Evolutionary conservation across 495 filamentous ascomycete species (phyloP).

Genomic region (Darksidea phi): DNA sequence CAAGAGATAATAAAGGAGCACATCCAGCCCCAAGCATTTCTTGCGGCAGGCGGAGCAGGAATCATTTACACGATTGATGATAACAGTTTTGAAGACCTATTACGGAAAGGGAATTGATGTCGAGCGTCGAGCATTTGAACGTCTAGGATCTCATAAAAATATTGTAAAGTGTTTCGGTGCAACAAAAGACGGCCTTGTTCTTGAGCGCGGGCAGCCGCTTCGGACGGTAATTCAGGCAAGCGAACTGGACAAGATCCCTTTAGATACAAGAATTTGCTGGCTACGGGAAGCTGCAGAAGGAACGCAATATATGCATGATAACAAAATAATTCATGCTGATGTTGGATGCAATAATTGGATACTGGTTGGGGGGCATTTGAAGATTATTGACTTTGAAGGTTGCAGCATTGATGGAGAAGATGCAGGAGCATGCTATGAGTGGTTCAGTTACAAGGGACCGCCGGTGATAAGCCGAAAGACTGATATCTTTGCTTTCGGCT

Average conservation of each 20-base stretch:
- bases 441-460: not conserved
- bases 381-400: constrained; percentile 19
- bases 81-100: constrained; percentile 7
- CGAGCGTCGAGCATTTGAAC: constrained; percentile 13
- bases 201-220: constrained; percentile 8
- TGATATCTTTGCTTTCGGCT: too few species aligned
- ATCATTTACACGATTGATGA: constrained; percentile 12
- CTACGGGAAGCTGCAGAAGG: constrained; percentile 9
- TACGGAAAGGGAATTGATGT: constrained; percentile 1
- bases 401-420: constrained; percentile 17
- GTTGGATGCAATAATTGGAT: constrained; percentile 9
- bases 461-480: not conserved
- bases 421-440: constrained; percentile 4
- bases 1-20: not conserved
- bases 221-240: constrained; percentile 6
- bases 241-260: constrained; percentile 4
- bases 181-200: not conserved
- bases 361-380: constrained; percentile 5
- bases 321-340: constrained; percentile 11
- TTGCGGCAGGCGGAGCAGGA: constrained; percentile 10
- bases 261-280: constrained; percentile 11
- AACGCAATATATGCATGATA: constrained; percentile 12
- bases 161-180: constrained; percentile 3
- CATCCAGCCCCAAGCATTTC: constrained; percentile 3
- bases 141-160: constrained; percentile 5